Evolutionary conservation across 441 rosid genomes (phyloP).

Genomic region (Aleurites moluccanus): DNA sequence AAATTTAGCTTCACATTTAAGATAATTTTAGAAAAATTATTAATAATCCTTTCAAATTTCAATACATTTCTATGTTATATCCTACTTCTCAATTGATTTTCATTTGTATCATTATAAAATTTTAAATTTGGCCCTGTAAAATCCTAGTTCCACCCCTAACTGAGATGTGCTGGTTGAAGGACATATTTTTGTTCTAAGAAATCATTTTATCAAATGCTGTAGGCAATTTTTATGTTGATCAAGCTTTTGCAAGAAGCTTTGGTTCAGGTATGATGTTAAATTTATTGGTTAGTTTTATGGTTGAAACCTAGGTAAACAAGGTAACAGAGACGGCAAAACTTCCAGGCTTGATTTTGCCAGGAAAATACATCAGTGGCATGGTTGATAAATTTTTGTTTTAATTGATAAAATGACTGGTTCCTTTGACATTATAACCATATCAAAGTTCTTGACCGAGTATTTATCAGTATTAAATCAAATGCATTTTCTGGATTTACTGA

Average conservation of each 20-base stretch:
- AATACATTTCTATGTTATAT: too few species aligned
- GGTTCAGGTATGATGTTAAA: not conserved
- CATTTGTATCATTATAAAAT: too few species aligned
- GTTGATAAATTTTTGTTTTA: not conserved
- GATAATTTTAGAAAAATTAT: too few species aligned
- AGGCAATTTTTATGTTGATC: not conserved
- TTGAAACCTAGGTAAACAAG: not conserved
- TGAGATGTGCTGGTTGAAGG: not conserved
- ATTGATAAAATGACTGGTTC: not conserved
- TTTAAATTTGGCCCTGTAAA: too few species aligned
- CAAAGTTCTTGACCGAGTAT: not conserved
- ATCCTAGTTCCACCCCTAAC: not conserved
- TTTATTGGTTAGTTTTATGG: not conserved
- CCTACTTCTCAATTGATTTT: too few species aligned
- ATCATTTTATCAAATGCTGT: not conserved
- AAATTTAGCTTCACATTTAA: too few species aligned
- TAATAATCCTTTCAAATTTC: too few species aligned
- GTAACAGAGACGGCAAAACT: not conserved
- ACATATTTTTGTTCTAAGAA: not conserved
- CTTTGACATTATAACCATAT: not conserved
- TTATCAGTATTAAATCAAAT: not conserved
- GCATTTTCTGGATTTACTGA: not conserved
- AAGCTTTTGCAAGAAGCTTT: not conserved
- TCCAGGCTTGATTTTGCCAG: not conserved
- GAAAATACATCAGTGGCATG: not conserved